Base-by-base conservation (phyloP, 805 yeast species). In the Ogataea saltuana region DNA sequence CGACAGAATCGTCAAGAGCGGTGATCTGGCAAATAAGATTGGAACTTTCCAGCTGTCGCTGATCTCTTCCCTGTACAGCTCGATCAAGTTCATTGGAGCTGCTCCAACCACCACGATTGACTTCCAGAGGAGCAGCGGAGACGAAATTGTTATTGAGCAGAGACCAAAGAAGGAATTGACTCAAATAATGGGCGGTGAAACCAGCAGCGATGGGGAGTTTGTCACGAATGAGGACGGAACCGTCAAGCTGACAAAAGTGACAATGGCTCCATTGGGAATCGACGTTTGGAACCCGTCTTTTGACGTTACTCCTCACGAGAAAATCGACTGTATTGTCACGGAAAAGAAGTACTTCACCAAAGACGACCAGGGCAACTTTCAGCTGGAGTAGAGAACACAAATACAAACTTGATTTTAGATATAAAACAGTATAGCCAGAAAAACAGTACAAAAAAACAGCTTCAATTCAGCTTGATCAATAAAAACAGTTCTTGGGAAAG, bases 241-340 rank as follows among this genome's bases (percentile, higher is more conserved):
- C 12, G 61, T 65, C 30, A 55, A 55, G 15, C 48, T 67, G 18
- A 56, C 75, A 1, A 80, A 80, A 15, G 85, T 89, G 11, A 85
- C 86, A 29, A 76, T 85, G 45, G 96, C 97, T 1, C 93, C 98
- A 3, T 85, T 85, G 2, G 85, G 84, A 0, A 83, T 90, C 23
- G 68, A 74, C 4, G 96, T 89, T 2, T 91, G 97, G 97, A 93
- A 93, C 58, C 99, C 99, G 1, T 85, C 97, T 0, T 91, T 91
- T 58, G 99, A 91, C 59, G 88, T 93, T 12, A 88, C 98, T 3
- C 96, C 96, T 0, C 81, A 83, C 55, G 75, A 74, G 33, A 68
- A 84, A 28, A 89, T 91, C 42, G 97, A 89, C 59, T 86, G 88
- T 46, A 88, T 93, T 46, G 88, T 91, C 26, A 91, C 97, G 1